Evolutionary conservation across 2,329 filamentous ascomycete genomes (phyloP).

Genomic region (Trichocomaceae sp.): DNA sequence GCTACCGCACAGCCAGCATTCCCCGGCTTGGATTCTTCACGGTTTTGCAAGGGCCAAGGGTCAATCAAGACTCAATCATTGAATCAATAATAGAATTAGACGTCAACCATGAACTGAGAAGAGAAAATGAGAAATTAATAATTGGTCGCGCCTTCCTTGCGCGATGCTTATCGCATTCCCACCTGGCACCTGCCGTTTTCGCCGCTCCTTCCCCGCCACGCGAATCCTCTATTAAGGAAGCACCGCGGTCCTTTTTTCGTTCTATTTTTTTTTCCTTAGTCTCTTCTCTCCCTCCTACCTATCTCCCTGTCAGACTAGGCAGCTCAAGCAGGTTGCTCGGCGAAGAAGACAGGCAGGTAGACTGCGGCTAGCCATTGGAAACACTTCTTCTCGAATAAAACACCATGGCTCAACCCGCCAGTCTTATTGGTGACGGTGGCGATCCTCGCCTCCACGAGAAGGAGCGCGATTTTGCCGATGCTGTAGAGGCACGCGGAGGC

Average conservation of each 20-base stretch:
- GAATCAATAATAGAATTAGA: too few species aligned
- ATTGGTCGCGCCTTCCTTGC: neutral
- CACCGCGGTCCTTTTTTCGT: neutral
- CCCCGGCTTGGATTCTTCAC: neutral
- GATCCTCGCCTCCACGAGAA: slow-evolving; percentile 13
- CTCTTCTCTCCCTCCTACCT: neutral
- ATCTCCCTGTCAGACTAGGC: neutral
- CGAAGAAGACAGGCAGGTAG: neutral
- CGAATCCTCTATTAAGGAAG: neutral
- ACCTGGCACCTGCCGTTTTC: neutral
- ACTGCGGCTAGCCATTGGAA: too few species aligned
- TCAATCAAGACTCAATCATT: neutral
- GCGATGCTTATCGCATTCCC: neutral
- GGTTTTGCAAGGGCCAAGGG: neutral
- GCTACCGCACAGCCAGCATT: neutral
- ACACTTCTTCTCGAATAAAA: neutral
- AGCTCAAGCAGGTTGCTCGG: neutral
- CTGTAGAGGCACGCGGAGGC: slow-evolving; percentile 1
- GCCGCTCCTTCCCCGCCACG: neutral
- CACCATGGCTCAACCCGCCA: slow-evolving; percentile 12
- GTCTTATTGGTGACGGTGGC: slow-evolving; percentile 7
- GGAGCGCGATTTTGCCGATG: slow-evolving; percentile 8
- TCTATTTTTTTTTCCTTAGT: too few species aligned
- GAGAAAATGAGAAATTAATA: neutral
- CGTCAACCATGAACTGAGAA: too few species aligned